Base-by-base conservation (phyloP, 225 moss, liverwort and hornwort genomes). In the Ulota crispa region DNA sequence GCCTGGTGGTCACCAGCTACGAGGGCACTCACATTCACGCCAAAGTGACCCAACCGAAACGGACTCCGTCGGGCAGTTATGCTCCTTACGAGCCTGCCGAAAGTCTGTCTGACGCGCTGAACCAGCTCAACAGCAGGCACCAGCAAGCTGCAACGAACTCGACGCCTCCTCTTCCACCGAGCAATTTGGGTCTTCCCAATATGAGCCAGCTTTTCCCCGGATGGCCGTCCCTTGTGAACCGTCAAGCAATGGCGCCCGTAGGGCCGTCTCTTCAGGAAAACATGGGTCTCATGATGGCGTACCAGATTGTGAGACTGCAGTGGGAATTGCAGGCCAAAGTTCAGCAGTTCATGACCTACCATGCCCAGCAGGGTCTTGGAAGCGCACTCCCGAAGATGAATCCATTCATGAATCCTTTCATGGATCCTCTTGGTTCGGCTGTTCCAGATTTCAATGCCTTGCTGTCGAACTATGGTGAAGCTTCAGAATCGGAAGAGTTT, bases 1-100 rank as follows among this genome's bases (percentile, higher is more conserved):
- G 84, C 32, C 52, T 90, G 13, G 88, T 90, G 4, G 84, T 90
- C 20, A 88, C 90, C 2, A 90, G 87, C 72, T 90, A 90, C 69
- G 90, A 90, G 77, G 90, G 90, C 57, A 88, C 83, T 0, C 90
- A 90, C 68, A 88, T 77, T 0, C 90, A 90, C 26, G 80, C 83
- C 1, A 88, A 85, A 78, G 85, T 87, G 76, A 87, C 85, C 4
- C 87, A 85, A 21, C 82, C 85, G 2, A 87, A 85, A 9, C 59
- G 85, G 0, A 71, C 85, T 4, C 32, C 82, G 0, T 79, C 85
- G 36, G 87, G 84, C 5, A 66, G 36, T 32, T 79, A 71, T 30
- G 63, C 76, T 0, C 32, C 82, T 2, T 55, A 79, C 76, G 85
- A 87, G 32, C 65, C 85, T 4, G 82, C 85, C 2, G 82, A 87